Conservation (phyloP, 2,329 filamentous ascomycete genomes). For the Fusarium penzigii region DNA sequence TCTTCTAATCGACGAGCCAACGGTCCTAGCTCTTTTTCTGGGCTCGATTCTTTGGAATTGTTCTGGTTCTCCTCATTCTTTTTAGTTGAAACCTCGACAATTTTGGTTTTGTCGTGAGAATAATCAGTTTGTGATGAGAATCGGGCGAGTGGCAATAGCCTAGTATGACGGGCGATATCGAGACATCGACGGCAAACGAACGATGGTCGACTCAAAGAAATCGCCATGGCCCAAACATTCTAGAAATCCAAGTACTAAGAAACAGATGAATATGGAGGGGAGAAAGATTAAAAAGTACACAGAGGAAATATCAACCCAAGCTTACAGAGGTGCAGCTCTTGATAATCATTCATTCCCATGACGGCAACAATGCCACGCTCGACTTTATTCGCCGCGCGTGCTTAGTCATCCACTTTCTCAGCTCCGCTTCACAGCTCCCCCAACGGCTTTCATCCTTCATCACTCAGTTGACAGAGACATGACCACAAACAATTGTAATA, state of each 20-base stretch:
- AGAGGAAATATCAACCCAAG: too few species aligned
- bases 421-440: too few species aligned
- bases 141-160: conserved; percentile 3
- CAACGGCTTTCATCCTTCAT: too few species aligned
- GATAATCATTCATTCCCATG: too few species aligned
- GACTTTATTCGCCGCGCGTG: too few species aligned
- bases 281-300: background rate
- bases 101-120: conserved; percentile 4
- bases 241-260: background rate
- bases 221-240: conserved; percentile 2
- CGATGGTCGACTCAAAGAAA: conserved; percentile 1
- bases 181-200: conserved; percentile 24
- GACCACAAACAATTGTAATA: too few species aligned
- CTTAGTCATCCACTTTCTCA: too few species aligned
- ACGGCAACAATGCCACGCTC: too few species aligned
- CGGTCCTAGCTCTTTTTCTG: conserved; percentile 37
- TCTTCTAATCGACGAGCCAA: conserved; percentile 61
- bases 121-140: conserved; percentile 21
- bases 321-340: too few species aligned
- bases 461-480: too few species aligned
- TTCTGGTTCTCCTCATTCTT: background rate
- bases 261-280: fast-evolving
- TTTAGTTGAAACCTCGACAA: conserved; percentile 1
- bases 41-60: background rate
- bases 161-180: conserved; percentile 7